Evolutionary conservation across 2,329 filamentous ascomycete species (phyloP).

Genomic region (Myriosclerotinia duriaeana): DNA sequence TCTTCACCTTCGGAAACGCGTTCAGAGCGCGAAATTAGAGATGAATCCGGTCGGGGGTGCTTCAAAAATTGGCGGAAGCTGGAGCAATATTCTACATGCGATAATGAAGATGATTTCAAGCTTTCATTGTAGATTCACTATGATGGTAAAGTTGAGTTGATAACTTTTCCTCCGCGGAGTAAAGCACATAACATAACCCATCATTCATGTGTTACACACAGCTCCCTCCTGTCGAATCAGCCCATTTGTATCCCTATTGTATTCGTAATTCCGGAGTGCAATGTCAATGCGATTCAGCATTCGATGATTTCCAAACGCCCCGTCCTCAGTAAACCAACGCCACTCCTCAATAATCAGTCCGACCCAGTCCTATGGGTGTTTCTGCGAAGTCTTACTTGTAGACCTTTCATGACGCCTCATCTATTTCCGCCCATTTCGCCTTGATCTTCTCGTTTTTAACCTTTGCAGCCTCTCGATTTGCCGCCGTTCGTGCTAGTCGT

Average conservation of each 20-base stretch:
- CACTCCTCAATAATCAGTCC: neutral
- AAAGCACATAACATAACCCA: neutral
- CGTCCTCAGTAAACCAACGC: constrained; percentile 8
- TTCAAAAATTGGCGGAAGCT: constrained; percentile 39
- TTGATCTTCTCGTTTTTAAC: constrained; percentile 72
- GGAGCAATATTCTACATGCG: neutral
- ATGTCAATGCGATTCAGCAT: constrained; percentile 7
- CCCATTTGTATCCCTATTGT: neutral
- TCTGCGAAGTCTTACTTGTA: neutral
- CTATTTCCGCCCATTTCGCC: constrained; percentile 76
- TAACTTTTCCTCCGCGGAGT: neutral
- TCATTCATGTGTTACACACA: neutral
- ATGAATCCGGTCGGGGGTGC: constrained; percentile 34
- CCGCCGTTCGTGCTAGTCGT: constrained; percentile 71
- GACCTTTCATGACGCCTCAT: constrained; percentile 59
- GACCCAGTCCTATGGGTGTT: neutral
- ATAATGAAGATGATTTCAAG: constrained; percentile 4
- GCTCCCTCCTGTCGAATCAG: neutral
- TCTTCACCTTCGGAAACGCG: constrained; percentile 76
- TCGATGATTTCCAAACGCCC: constrained; percentile 13
- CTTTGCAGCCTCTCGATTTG: constrained; percentile 71
- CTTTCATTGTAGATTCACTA: neutral
- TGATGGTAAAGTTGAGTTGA: constrained; percentile 12
- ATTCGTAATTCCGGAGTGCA: neutral
- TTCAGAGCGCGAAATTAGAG: constrained; percentile 44